phyloP scores from a whole-genome alignment of 345 rosid species.

The Trapa incisa region DNA sequence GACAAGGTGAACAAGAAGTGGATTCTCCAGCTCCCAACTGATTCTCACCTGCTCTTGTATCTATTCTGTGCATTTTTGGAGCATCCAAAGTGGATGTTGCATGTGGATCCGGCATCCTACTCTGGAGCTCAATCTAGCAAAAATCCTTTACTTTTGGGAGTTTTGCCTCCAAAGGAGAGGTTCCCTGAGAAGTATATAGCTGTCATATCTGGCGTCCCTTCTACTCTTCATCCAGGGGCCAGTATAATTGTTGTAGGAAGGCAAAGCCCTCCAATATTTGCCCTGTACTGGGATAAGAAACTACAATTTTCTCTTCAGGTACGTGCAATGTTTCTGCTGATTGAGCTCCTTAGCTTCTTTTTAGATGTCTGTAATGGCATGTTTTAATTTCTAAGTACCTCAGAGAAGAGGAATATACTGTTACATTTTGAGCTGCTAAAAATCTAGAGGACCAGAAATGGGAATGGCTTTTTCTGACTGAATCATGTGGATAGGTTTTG shows the following conservation, averaged over 20 bases:
- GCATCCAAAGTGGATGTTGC: slow-evolving; percentile 97
- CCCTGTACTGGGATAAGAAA: slow-evolving; percentile 90
- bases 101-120: slow-evolving; percentile 74
- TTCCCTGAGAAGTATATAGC: slow-evolving; percentile 85
- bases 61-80: slow-evolving; percentile 88
- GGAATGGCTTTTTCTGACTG: too few relatives aligned
- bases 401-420: background rate
- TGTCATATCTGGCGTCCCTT: slow-evolving; percentile 55
- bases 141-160: slow-evolving; percentile 75
- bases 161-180: slow-evolving; percentile 77
- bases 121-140: slow-evolving; percentile 78
- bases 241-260: slow-evolving; percentile 59
- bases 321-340: background rate
- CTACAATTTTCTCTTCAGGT: slow-evolving; percentile 81
- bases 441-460: background rate
- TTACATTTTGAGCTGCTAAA: too few relatives aligned
- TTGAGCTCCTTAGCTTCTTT: background rate
- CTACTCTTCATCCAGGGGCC: slow-evolving; percentile 79
- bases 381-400: too few relatives aligned
- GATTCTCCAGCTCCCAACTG: slow-evolving; percentile 75
- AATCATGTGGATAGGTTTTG: background rate
- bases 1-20: slow-evolving; percentile 62
- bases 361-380: background rate
- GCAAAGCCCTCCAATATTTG: slow-evolving; percentile 58
- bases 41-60: slow-evolving; percentile 80